Evolutionary conservation across 2,329 filamentous ascomycete genomes (phyloP), one percentile per base, ranked within the genome.

Genomic region (Hymenoscyphus repandus): DNA sequence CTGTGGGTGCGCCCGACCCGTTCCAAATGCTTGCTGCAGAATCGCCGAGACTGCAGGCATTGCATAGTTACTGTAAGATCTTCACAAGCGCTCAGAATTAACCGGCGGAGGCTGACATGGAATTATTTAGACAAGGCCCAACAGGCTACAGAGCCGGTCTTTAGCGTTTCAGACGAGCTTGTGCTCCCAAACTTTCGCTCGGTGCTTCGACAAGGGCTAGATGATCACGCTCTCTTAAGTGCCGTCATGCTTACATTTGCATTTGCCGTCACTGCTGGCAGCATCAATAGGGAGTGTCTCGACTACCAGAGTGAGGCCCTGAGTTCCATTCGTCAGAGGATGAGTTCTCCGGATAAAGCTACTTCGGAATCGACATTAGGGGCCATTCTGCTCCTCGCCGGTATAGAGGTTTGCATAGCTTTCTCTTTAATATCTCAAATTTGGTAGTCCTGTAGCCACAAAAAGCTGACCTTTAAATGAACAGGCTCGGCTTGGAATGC

Each of bases 341-440:
- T 74, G 58, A 55, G 47, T 20, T 65, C 51, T 9, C 50, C 50
- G 0, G 55, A 63, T 3, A 52, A 50, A 3, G 64, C 65, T 32
- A 56, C 62, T 11, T 66, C 69, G 0, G 67, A 67, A 45, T 62
- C 70, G 3, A 73, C 70, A 0, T 53, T 74, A 2, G 72, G 69
- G 0, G 66, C 72, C 0, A 74, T 74, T 52, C 15, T 74, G 5
- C 59, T 74, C 0, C 59, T 74, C 0, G 70, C 70, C 10, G 70
- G 71, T 1, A 57, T 72, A 1, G 72, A 73, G 64, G 72, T 72
- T 1, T 48, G 69, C 34, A 51, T 5, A 13, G 34, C 36, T 45
- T 13, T 13, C 31, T 17, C 18, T 41, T 39, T 39, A n/a, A n/a
- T n/a, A n/a, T n/a, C 6, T 39, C 11, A 18, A n/a, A 37, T 34